Base-by-base conservation (phyloP, 192 early-diverging fungal genomes). In the Podila epigama region DNA sequence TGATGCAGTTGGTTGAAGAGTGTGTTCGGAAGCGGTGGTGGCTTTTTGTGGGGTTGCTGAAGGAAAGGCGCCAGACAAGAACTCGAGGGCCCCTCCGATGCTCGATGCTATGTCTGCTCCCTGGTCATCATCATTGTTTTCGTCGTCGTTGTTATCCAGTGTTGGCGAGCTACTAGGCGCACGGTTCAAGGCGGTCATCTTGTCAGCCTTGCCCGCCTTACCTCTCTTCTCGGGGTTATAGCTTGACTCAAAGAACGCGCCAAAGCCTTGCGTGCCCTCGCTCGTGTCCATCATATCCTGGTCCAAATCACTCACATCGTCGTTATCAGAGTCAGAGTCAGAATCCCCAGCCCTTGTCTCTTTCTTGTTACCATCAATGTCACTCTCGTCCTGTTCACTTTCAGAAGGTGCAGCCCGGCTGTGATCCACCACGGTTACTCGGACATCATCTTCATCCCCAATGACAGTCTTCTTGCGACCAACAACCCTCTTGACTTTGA, bases 361-460 rank as follows among this genome's bases (percentile, higher is more conserved):
- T 62, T 20, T 33, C 63, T 5, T 31, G n/a, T n/a, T n/a, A n/a
- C n/a, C 61, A 5, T 20, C 37, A 5, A 16, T 34, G 20, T 44
- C 62, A 5, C 34, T 22, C 25, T 28, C 48, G n/a, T 59, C 3
- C n/a, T 59, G 33, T 28, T 59, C 55, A 41, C 37, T 63, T 5
- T 71, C 61, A 0, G 60, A 58, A 8, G 27, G 53, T 11, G 15
- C 15, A 8, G 51, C 50, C 36, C 40, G 48, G 12, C 66, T 60
- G 11, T 34, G 70, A 48, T 75, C 63, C 13, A 75, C 52, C 36
- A 75, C 8, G n/a, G 51, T 44, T 10, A 75, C 57, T 12, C 55
- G 61, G 52, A 67, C 12, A 16, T 57, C 55, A 32, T 57, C 55
- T 35, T 57, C 55, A 36, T 57, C 55, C 18, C 32, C 55, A 35